These are phyloP conservation scores for Fusarium sp. DNA, from an alignment of 2,329 filamentous ascomycete species.

Conservation along the genomic window DNA sequence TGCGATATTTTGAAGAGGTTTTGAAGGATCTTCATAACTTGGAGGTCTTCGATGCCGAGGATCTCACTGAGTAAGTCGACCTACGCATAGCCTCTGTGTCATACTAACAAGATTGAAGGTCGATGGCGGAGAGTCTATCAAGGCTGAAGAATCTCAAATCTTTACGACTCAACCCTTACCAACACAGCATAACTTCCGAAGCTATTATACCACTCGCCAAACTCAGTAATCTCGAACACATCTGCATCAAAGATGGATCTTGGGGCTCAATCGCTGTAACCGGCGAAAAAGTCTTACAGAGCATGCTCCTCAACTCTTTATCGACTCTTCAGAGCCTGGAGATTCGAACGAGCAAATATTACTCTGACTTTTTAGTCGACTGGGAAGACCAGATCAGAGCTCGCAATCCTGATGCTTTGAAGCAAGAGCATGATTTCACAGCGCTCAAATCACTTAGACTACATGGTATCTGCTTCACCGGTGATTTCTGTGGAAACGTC, in stretches of 20 bases:
- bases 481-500: accelerated
- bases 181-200: accelerated
- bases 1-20: no score
- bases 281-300: background rate
- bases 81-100: accelerated
- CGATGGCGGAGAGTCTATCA: background rate
- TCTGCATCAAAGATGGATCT: background rate
- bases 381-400: background rate
- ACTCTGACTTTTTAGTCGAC: background rate
- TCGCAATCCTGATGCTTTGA: background rate
- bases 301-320: slow-evolving; percentile 4
- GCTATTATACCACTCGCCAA: background rate
- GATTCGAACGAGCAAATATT: accelerated
- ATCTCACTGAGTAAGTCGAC: background rate
- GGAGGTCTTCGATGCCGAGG: background rate
- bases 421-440: background rate
- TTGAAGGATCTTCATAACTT: slow-evolving; percentile 9
- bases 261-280: background rate
- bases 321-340: background rate
- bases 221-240: slow-evolving; percentile 2
- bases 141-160: background rate
- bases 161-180: accelerated
- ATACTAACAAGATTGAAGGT: background rate
- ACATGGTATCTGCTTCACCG: accelerated
- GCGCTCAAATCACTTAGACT: slow-evolving; percentile 1